Conservation (phyloP, 176 grass and related monocot genomes). For the Avena eriantha region DNA sequence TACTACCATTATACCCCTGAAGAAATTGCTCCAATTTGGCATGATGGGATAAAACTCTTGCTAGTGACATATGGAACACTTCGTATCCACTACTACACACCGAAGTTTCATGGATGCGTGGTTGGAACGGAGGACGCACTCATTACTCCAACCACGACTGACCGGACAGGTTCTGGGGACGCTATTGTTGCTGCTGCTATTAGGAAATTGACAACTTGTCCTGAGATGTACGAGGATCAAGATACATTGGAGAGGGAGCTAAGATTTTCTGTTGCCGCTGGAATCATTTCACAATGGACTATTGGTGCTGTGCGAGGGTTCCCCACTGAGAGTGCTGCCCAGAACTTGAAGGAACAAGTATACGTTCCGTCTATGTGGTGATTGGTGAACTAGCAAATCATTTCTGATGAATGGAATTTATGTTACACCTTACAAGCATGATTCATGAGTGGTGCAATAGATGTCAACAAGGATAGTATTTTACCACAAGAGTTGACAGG, state of each 20-base stretch:
- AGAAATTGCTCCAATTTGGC: slow-evolving; percentile 81
- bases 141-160: slow-evolving; percentile 79
- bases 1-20: slow-evolving; percentile 74
- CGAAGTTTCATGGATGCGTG: slow-evolving; percentile 80
- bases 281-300: slow-evolving; percentile 96
- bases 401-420: slow-evolving; percentile 19
- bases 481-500: slow-evolving; percentile 34
- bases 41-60: slow-evolving; percentile 80
- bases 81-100: slow-evolving; percentile 87
- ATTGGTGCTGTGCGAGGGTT: slow-evolving; percentile 84
- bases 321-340: slow-evolving; percentile 82
- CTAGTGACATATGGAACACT: slow-evolving; percentile 79
- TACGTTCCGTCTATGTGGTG: slow-evolving; percentile 93
- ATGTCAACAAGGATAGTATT: slow-evolving; percentile 10
- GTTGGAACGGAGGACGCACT: slow-evolving; percentile 76
- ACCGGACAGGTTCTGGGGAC: slow-evolving; percentile 90
- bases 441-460: slow-evolving; percentile 35
- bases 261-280: slow-evolving; percentile 80
- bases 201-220: slow-evolving; percentile 67
- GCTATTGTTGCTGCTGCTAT: slow-evolving; percentile 85
- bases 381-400: slow-evolving; percentile 51
- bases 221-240: slow-evolving; percentile 83
- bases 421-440: background rate
- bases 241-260: slow-evolving; percentile 78
- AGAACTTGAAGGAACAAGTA: slow-evolving; percentile 90